Base-by-base conservation (phyloP, 23 red algal genomes). In the Chondrus crispus region DNA sequence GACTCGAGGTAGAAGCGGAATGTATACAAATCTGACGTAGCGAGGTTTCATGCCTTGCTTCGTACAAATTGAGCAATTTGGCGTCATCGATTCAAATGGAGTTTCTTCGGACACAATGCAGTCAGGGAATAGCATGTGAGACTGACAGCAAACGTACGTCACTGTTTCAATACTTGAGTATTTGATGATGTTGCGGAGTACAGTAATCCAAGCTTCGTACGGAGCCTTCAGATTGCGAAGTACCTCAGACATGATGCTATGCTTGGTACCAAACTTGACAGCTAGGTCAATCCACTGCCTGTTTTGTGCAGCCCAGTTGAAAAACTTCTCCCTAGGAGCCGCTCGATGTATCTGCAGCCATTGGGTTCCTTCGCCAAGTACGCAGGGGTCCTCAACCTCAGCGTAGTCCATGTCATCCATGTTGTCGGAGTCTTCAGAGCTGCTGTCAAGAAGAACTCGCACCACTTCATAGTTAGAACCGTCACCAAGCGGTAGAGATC, bases 191-290 rank as follows among this genome's bases (percentile, higher is more conserved):
- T 54, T 54, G 12, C 50, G 50, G 6, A 46, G 13, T 3, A 85
- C 37, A 22, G 81, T 68, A 45, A 63, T 46, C 81, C 55, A 85
- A 3, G 51, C 41, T 39, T 68, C 62, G 7, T 85, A 85, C 46
- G 81, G 24, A 7, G 81, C 24, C 29, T 43, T 16, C 33, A 85
- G 54, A 37, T 85, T 84, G 26, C 53, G 22, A 11, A 84, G 53
- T 35, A 84, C 43, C 3, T 60, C 36, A 35, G 32, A 1, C 80
- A 84, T 84, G 0, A 85, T 60, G 4, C 0, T 46, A 6, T 85
- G 58, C 5, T 38, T 68, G 52, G 45, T 43, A 47, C 33, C 29
- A 68, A 63, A 60, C 28, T 68, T 35, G 52, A 85, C 39, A 8
- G 54, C 54, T 37, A 85, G 81, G 24, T 68, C 57, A 43, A 85